These are phyloP conservation scores for Sporothrix schenckii DNA, from an alignment of 2,329 filamentous ascomycete species.

Conservation along the genomic window DNA sequence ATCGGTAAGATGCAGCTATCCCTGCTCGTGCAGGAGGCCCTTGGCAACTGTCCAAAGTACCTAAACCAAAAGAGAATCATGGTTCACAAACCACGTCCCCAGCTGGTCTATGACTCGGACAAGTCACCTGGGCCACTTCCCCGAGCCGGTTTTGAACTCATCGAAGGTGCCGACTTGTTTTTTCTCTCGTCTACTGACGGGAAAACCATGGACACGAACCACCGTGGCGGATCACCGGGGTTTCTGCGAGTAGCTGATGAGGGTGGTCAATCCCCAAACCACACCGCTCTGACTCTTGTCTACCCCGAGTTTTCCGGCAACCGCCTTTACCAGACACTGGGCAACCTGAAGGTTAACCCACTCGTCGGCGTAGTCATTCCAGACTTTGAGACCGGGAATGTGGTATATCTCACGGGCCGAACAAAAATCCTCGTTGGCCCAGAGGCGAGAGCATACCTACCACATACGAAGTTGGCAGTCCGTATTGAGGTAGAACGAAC, in stretches of 20 bases:
- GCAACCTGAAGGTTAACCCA: conserved; percentile 71
- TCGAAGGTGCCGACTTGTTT: conserved; percentile 70
- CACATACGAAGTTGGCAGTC: conserved; percentile 72
- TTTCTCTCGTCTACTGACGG: conserved; percentile 73
- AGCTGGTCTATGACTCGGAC: conserved; percentile 43
- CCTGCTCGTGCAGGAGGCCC: conserved; percentile 68
- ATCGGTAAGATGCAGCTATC: conserved; percentile 57
- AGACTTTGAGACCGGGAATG: conserved; percentile 71
- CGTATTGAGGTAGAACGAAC: conserved; percentile 65
- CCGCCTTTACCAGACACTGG: conserved; percentile 78
- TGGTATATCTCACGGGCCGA: conserved; percentile 73
- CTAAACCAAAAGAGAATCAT: conserved; percentile 71
- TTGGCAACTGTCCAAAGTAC: conserved; percentile 89
- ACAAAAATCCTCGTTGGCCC: conserved; percentile 67
- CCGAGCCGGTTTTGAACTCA: conserved; percentile 58
- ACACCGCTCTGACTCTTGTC: conserved; percentile 54
- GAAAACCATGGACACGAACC: conserved; percentile 79
- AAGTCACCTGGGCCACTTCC: conserved; percentile 49
- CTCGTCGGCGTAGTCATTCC: conserved; percentile 71
- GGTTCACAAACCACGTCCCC: conserved; percentile 57
- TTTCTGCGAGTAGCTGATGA: conserved; percentile 66
- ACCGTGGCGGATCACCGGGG: conserved; percentile 73
- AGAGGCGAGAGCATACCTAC: conserved; percentile 64
- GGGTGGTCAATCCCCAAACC: conserved; percentile 31
- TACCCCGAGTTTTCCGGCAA: conserved; percentile 90